These are phyloP conservation scores for Abrus pulchellus DNA, from an alignment of 306 rosid species.

Conservation along the genomic window DNA sequence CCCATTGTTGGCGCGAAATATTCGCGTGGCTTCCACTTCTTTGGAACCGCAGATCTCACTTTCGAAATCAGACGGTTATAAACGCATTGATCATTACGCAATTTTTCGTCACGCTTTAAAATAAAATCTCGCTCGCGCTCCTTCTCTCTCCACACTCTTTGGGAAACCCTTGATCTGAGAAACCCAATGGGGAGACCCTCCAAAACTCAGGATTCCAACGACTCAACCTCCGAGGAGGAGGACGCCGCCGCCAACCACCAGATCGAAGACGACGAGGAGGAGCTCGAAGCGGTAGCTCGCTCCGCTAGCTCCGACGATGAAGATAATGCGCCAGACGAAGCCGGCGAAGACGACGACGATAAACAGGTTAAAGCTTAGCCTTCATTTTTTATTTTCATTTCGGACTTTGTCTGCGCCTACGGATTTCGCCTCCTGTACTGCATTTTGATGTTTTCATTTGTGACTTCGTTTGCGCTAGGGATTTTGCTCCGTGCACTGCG, in stretches of 20 bases:
- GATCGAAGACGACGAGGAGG: conserved; percentile 90
- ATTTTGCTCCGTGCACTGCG: neutral
- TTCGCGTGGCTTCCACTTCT: conserved; percentile 36
- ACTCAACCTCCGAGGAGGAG: conserved; percentile 56
- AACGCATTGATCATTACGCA: conserved; percentile 23
- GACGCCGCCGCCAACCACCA: conserved; percentile 62
- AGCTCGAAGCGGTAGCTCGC: conserved; percentile 92
- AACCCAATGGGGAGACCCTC: conserved; percentile 72
- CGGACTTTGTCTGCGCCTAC: neutral
- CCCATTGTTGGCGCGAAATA: conserved; percentile 75
- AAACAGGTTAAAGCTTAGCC: conserved; percentile 54
- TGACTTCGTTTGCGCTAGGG: neutral
- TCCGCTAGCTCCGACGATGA: conserved; percentile 74
- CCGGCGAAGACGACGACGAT: conserved; percentile 51
- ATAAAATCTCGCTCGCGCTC: conserved; percentile 37
- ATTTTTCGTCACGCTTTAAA: conserved; percentile 29
- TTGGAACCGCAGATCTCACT: conserved; percentile 55
- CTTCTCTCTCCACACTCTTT: conserved; percentile 12
- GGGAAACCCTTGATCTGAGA: conserved; percentile 72
- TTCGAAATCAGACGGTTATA: conserved; percentile 55
- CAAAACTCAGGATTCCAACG: conserved; percentile 62
- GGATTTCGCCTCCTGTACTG: neutral
- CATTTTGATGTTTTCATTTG: neutral
- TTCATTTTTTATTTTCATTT: neutral
- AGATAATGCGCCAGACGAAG: conserved; percentile 40